Percentiles rank a stretch among this genome's conserved stretches.
Conservation (phyloP, 2,329 filamentous ascomycete genomes). For the Colletotrichum chlorophyti region DNA sequence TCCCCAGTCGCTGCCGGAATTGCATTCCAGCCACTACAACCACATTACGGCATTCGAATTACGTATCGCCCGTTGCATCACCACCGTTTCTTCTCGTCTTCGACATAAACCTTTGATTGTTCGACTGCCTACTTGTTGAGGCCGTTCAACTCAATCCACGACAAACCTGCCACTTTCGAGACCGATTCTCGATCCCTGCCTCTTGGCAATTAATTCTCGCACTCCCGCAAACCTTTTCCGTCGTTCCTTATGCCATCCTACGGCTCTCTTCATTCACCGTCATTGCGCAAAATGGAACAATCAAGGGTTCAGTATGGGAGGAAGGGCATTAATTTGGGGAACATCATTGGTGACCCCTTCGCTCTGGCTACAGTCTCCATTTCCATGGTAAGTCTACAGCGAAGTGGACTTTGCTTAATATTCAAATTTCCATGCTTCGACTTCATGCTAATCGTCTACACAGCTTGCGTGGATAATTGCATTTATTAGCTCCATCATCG, state of each 20-base stretch:
- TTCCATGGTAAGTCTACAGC: slow-evolving; percentile 71
- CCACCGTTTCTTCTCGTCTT: neutral
- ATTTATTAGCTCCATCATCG: slow-evolving; percentile 85
- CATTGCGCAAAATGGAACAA: slow-evolving; percentile 82
- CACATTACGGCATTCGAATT: slow-evolving; percentile 22
- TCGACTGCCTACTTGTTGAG: neutral
- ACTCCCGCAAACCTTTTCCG: neutral
- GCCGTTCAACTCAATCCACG: neutral
- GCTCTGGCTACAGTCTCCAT: slow-evolving; percentile 94
- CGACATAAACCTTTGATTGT: neutral
- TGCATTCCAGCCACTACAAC: slow-evolving; percentile 27
- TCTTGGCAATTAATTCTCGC: slow-evolving; percentile 16
- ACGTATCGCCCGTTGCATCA: slow-evolving; percentile 6
- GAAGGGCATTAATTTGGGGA: slow-evolving; percentile 76
- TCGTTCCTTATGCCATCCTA: slow-evolving; percentile 73
- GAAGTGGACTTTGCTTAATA: neutral
- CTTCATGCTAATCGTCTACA: neutral
- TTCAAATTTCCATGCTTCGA: neutral
- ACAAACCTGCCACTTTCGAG: neutral
- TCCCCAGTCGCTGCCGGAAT: slow-evolving; percentile 5
- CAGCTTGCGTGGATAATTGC: slow-evolving; percentile 96
- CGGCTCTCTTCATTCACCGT: slow-evolving; percentile 76
- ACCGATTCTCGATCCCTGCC: slow-evolving; percentile 3
- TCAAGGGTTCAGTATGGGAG: slow-evolving; percentile 62
- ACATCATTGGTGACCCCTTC: slow-evolving; percentile 96